Evolutionary conservation across 768 basidiomycete species (phyloP).

Genomic region (Lactarius deliciosus): DNA sequence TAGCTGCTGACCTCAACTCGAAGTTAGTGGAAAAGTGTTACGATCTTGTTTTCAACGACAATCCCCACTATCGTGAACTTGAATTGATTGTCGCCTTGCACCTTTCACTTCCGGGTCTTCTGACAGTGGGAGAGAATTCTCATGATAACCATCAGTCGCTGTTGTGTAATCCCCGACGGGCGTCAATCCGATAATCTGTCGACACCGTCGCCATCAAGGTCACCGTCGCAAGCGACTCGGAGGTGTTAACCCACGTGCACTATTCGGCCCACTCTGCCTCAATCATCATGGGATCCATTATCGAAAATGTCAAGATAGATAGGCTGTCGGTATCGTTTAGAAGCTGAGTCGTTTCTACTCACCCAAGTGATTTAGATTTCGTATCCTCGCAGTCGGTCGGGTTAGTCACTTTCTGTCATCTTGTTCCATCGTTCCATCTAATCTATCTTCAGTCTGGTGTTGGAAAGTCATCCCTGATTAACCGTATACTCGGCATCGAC

Average conservation of each 20-base stretch:
- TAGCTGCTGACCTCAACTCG: too few relatives aligned
- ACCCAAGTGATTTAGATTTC: not conserved
- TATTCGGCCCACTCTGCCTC: not conserved
- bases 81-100: too few relatives aligned
- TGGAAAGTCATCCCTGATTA: slow-evolving; percentile 7
- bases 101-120: too few relatives aligned
- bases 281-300: not conserved
- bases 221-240: too few relatives aligned
- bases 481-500: slow-evolving; percentile 3
- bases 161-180: too few relatives aligned
- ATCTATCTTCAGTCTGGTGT: not conserved
- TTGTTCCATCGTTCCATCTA: not conserved
- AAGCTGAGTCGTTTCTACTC: not conserved
- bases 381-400: not conserved
- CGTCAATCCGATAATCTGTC: too few relatives aligned
- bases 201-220: too few relatives aligned
- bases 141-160: too few relatives aligned
- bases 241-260: not conserved
- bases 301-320: not conserved
- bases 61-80: too few relatives aligned
- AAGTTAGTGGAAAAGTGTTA: too few relatives aligned
- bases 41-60: too few relatives aligned
- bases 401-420: not conserved
- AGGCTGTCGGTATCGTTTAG: not conserved
- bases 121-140: too few relatives aligned